Evolutionary conservation across 1,284 basidiomycete species (phyloP), one percentile per base, ranked within the genome.

Genomic region (Athelia psychrophila): DNA sequence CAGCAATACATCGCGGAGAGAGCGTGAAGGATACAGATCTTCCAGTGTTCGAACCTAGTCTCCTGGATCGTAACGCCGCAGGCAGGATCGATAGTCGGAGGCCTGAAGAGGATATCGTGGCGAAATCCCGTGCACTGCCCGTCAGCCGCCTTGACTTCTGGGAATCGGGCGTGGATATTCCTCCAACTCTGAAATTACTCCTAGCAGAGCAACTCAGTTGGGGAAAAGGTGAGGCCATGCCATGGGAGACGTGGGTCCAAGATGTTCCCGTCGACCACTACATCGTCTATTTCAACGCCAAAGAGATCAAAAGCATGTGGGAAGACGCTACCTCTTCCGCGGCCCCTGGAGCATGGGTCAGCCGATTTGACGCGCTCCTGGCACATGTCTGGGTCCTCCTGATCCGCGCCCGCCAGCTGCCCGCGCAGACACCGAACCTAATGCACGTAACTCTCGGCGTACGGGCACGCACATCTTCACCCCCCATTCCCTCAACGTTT

Each of bases 311-410:
- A 3, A 52, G 57, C 16, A 73, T 78, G 47, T 70, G 68, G 58
- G 45, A 61, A 23, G 64, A 57, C 2, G 58, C 61, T 19, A 49
- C 54, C 5, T 47, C 53, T 12, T 19, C 33, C 16, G 35, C 20
- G 25, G 13, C 30, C n/a, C 49, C 51, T 9, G 48, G 54, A 2
- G 9, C 25, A 15, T 55, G 50, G 22, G 55, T 68, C 55, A 74
- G 70, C 53, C 66, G 67, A 48, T 65, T 76, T n/a, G 76, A 77
- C 58, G 69, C 74, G 1, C 64, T 78, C 22, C 65, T 71, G 10
- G 71, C 71, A 1, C 73, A 75, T 58, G 48, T 77, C 16, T 77
- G 75, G 75, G 53, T 58, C 2, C 56, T 67, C 24, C 60, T 75
- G 44, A 63, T 70, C 33, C 69, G 69, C 40, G 72, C 73, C 3